phyloP scores from a whole-genome alignment of 106 monocot species.

The Hemerocallis citrina region DNA sequence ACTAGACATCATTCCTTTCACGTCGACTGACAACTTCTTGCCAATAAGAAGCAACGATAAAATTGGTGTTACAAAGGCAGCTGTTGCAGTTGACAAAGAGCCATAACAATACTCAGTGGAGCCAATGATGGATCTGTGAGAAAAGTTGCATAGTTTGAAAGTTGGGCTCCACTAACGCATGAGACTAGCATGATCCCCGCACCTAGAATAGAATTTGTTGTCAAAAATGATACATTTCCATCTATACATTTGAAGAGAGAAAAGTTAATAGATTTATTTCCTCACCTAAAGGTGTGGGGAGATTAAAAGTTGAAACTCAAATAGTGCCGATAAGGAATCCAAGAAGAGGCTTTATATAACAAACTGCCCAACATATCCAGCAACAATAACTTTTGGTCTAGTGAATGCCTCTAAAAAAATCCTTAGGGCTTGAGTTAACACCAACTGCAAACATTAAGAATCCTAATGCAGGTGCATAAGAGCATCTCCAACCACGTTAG shows the following conservation, averaged over 20 bases:
- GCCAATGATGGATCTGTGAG: conserved; percentile 94
- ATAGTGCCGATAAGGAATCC: conserved; percentile 78
- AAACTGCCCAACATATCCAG: conserved; percentile 88
- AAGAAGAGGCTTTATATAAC: conserved; percentile 74
- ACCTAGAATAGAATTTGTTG: conserved; percentile 36
- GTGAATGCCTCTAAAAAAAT: conserved; percentile 86
- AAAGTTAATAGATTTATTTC: conserved; percentile 2
- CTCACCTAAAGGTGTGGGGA: conserved; percentile 79
- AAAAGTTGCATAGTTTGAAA: conserved; percentile 98
- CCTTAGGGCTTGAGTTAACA: conserved; percentile 79
- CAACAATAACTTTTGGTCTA: conserved; percentile 60
- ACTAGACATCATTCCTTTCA: conserved; percentile 97
- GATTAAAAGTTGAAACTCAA: conserved; percentile 54
- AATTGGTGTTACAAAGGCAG: conserved; percentile 81
- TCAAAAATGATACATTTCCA: not conserved
- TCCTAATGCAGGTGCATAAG: conserved; percentile 96
- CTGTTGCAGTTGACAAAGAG: conserved; percentile 95
- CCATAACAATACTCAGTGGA: conserved; percentile 98
- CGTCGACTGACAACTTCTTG: conserved; percentile 93
- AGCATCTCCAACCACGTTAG: no score
- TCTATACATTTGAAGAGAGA: not conserved
- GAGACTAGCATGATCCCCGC: conserved; percentile 96
- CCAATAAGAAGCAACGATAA: conserved; percentile 91
- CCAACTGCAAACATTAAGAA: conserved; percentile 99
- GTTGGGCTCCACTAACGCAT: conserved; percentile 98